phyloP scores from a whole-genome alignment of 306 rosid species.

The Vigna mungo region DNA sequence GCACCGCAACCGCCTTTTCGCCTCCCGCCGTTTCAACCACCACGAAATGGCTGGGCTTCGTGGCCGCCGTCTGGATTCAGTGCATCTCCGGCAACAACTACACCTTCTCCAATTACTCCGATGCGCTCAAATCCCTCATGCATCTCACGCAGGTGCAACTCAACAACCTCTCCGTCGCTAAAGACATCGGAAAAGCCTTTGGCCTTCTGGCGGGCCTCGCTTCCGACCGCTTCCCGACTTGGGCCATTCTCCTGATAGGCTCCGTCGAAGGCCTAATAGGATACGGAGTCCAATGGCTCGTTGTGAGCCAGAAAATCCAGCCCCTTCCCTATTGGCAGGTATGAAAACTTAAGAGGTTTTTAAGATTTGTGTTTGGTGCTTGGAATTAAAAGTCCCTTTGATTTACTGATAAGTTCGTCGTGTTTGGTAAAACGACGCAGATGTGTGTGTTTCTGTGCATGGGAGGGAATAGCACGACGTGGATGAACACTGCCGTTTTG shows the following conservation, averaged over 20 bases:
- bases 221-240: slow-evolving; percentile 72
- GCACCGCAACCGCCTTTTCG: background rate
- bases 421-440: slow-evolving; percentile 40
- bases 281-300: slow-evolving; percentile 92
- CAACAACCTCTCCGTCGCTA: slow-evolving; percentile 83
- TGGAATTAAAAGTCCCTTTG: background rate
- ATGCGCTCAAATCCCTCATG: slow-evolving; percentile 83
- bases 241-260: slow-evolving; percentile 81
- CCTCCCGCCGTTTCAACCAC: slow-evolving; percentile 41
- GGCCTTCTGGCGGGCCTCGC: slow-evolving; percentile 87
- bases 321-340: slow-evolving; percentile 97
- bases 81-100: slow-evolving; percentile 94
- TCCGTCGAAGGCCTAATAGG: slow-evolving; percentile 79
- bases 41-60: slow-evolving; percentile 83
- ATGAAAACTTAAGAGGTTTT: background rate
- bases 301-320: slow-evolving; percentile 65
- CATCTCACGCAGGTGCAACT: slow-evolving; percentile 76
- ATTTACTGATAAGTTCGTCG: background rate
- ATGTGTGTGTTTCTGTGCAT: slow-evolving; percentile 84
- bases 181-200: slow-evolving; percentile 86
- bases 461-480: slow-evolving; percentile 97
- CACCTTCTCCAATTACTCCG: slow-evolving; percentile 94
- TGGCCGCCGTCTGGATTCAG: slow-evolving; percentile 89
- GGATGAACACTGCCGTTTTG: slow-evolving; percentile 98
- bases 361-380: too few relatives aligned